Conservation (phyloP, 73 alveolate genomes). For the Durusdinium trenchii region DNA sequence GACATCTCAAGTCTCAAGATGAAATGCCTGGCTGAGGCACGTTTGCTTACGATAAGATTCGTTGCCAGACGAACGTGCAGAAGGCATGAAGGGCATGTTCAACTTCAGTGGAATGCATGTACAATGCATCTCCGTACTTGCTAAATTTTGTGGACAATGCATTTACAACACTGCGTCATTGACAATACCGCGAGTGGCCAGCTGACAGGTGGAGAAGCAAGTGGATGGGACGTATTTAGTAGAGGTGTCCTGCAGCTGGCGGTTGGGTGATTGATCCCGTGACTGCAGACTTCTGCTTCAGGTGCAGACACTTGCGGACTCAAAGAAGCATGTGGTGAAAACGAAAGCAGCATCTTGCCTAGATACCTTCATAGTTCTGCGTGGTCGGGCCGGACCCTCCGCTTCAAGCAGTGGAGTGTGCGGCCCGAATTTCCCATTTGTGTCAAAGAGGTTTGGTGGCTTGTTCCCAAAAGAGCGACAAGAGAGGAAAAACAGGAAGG, state of each 20-base stretch:
- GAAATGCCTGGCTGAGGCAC: neutral
- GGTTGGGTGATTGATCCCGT: neutral
- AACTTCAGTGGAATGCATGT: too few species aligned
- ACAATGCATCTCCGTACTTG: neutral
- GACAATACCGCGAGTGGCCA: neutral
- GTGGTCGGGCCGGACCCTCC: neutral
- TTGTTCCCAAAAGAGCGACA: too few species aligned
- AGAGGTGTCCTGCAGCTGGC: neutral
- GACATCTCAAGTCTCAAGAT: too few species aligned
- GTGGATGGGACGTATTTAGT: slow-evolving; percentile 41
- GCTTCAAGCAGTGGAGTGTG: neutral
- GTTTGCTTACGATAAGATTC: slow-evolving; percentile 57
- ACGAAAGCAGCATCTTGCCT: slow-evolving; percentile 22
- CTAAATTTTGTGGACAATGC: too few species aligned
- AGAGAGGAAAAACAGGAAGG: too few species aligned
- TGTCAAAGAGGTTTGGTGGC: neutral
- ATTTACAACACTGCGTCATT: neutral
- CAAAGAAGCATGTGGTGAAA: neutral
- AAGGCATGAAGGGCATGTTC: too few species aligned
- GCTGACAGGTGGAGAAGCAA: slow-evolving; percentile 86
- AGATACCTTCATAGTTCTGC: neutral
- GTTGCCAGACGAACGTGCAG: slow-evolving; percentile 49
- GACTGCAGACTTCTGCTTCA: neutral
- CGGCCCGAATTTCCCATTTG: neutral
- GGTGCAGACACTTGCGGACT: slow-evolving; percentile 50